A percentile compares a stretch with the other conserved stretches of the same genome.
Conservation (phyloP, 495 filamentous ascomycete genomes). For the Trichoderma erinaceum region DNA sequence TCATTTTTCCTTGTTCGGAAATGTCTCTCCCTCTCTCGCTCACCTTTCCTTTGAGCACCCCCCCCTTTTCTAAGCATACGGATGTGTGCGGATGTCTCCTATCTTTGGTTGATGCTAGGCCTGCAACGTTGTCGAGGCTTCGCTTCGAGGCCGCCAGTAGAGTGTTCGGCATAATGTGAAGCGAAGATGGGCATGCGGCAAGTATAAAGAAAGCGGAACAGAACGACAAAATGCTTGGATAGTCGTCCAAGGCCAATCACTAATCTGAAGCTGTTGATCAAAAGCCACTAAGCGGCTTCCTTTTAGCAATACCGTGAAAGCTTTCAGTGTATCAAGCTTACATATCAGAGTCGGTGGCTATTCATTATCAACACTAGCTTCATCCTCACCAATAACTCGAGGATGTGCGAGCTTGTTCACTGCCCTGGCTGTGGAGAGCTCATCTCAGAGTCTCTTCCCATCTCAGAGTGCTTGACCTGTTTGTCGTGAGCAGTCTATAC, state of each 20-base stretch:
- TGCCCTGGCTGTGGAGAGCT: conserved; percentile 5
- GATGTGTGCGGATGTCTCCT: neutral
- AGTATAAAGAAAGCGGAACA: neutral
- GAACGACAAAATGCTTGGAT: neutral
- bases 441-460: conserved; percentile 6
- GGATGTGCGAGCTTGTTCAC: conserved; percentile 1
- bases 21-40: neutral
- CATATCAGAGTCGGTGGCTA: no score
- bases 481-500: neutral
- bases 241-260: neutral
- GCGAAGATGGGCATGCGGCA: neutral
- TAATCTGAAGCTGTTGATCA: neutral
- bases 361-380: no score
- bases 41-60: neutral
- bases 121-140: neutral
- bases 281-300: no score
- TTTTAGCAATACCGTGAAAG: no score
- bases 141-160: neutral
- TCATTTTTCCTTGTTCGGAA: neutral
- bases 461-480: conserved; percentile 6
- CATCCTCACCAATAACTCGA: neutral
- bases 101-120: neutral
- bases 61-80: neutral
- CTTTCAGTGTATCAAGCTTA: no score
- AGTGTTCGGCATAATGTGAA: neutral